Percentiles rank a stretch among this genome's conserved stretches.
These are phyloP conservation scores for Zasmidium citrigriseum DNA, from an alignment of 2,329 filamentous ascomycete genomes.

Conservation along the genomic window DNA sequence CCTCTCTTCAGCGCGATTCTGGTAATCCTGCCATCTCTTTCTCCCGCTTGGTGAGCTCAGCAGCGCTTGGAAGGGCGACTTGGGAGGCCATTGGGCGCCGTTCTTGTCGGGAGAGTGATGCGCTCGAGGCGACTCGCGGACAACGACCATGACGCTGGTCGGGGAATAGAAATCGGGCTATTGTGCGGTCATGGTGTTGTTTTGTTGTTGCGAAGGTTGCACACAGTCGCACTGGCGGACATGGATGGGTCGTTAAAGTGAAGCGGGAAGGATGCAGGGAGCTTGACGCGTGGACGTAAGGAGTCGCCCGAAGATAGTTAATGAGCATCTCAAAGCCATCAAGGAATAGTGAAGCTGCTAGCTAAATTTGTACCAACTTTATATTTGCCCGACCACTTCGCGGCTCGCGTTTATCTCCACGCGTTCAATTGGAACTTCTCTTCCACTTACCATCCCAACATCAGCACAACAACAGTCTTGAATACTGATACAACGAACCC, in stretches of 20 bases:
- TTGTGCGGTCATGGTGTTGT: neutral
- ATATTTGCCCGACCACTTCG: neutral
- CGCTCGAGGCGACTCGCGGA: constrained; percentile 50
- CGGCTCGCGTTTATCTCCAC: neutral
- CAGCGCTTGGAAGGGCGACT: constrained; percentile 63
- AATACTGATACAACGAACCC: no score
- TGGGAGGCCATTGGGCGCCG: constrained; percentile 59
- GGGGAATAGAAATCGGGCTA: neutral
- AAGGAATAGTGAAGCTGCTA: neutral
- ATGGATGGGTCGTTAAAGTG: neutral
- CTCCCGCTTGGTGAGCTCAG: constrained; percentile 76
- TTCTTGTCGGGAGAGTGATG: constrained; percentile 46
- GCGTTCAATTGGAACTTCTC: neutral
- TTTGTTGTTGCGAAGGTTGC: constrained; percentile 4
- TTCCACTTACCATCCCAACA: neutral
- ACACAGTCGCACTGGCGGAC: neutral
- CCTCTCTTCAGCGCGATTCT: constrained; percentile 50
- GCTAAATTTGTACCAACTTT: neutral
- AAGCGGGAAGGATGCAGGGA: neutral
- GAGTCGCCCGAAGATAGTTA: no score
- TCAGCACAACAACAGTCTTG: neutral
- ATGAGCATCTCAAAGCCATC: neutral
- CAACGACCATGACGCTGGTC: constrained; percentile 41
- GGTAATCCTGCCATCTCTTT: constrained; percentile 69
- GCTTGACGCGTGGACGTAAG: neutral